Evolutionary conservation across 2,329 filamentous ascomycete species (phyloP).

Genomic region (Calonectria pauciramosa): DNA sequence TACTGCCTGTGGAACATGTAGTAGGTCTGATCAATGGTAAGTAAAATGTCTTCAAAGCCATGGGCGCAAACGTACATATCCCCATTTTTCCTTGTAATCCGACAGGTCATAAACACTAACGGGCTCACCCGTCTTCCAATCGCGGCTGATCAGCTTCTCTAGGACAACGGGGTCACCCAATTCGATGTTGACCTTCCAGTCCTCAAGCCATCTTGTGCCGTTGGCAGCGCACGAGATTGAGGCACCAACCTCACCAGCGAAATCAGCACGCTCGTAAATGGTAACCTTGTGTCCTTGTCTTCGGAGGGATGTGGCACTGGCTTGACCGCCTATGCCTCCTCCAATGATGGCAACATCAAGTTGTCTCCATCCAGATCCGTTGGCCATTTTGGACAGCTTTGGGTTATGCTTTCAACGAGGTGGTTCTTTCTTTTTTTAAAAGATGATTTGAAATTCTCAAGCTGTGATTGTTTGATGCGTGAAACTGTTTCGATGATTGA

Average conservation of each 20-base stretch:
- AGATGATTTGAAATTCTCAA: not conserved
- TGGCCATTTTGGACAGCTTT: not conserved
- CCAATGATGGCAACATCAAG: slow-evolving; percentile 46
- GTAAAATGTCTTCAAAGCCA: too few species aligned
- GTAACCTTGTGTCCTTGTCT: slow-evolving; percentile 64
- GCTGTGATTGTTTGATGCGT: not conserved
- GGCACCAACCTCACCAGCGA: slow-evolving; percentile 73
- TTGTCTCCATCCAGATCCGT: slow-evolving; percentile 1
- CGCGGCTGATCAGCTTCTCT: slow-evolving; percentile 75
- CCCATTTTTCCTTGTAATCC: slow-evolving; percentile 76
- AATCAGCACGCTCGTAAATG: slow-evolving; percentile 70
- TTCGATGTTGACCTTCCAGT: slow-evolving; percentile 74
- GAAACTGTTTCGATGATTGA: not conserved
- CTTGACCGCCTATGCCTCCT: slow-evolving; percentile 66
- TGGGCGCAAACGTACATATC: slow-evolving; percentile 66
- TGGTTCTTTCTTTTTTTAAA: not conserved
- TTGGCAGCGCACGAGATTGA: slow-evolving; percentile 75
- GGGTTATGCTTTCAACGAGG: not conserved
- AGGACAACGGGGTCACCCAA: slow-evolving; percentile 76
- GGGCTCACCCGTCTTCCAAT: slow-evolving; percentile 78
- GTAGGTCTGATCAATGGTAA: slow-evolving; percentile 64
- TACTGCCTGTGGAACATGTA: slow-evolving; percentile 79
- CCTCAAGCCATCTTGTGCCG: slow-evolving; percentile 72
- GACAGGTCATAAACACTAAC: slow-evolving; percentile 73
- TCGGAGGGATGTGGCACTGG: slow-evolving; percentile 66